These are phyloP conservation scores for Wickerhamomyces canadensis DNA, from an alignment of 805 yeast genomes.

Conservation along the genomic window DNA sequence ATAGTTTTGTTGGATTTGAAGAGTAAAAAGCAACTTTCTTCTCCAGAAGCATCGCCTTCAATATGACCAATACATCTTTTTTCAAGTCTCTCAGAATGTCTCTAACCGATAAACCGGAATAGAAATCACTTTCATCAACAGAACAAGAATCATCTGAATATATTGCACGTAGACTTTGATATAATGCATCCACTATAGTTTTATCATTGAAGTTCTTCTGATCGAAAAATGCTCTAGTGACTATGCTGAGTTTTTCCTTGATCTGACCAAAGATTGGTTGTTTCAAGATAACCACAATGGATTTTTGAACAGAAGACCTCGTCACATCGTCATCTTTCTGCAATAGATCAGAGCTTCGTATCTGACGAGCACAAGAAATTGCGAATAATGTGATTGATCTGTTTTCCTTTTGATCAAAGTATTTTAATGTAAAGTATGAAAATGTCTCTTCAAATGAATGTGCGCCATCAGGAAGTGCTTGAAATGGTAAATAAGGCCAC, in stretches of 20 bases:
- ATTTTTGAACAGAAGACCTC: slow-evolving; percentile 85
- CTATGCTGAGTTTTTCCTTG: slow-evolving; percentile 83
- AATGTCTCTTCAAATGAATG: slow-evolving; percentile 92
- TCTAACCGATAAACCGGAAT: slow-evolving; percentile 69
- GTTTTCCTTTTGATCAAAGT: slow-evolving; percentile 42
- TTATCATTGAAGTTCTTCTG: slow-evolving; percentile 76
- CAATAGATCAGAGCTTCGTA: slow-evolving; percentile 54
- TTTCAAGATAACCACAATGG: slow-evolving; percentile 78
- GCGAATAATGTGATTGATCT: slow-evolving; percentile 77
- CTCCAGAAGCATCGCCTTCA: slow-evolving; percentile 77
- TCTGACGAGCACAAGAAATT: slow-evolving; percentile 87
- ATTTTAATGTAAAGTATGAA: slow-evolving; percentile 79
- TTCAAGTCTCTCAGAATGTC: slow-evolving; percentile 56
- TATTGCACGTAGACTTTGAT: slow-evolving; percentile 52
- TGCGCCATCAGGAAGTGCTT: slow-evolving; percentile 93
- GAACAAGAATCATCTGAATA: slow-evolving; percentile 25
- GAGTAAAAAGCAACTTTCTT: slow-evolving; percentile 71
- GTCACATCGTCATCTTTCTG: slow-evolving; percentile 60
- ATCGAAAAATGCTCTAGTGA: slow-evolving; percentile 78
- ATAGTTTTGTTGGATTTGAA: slow-evolving; percentile 70
- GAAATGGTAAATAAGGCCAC: slow-evolving; percentile 90
- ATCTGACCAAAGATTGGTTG: slow-evolving; percentile 87
- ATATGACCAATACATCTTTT: slow-evolving; percentile 52
- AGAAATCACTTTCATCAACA: slow-evolving; percentile 51
- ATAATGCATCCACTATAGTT: slow-evolving; percentile 60